Evolutionary conservation across 345 rosid species (phyloP), one percentile per base, ranked within the genome.

Genomic region (Lumnitzera littorea): DNA sequence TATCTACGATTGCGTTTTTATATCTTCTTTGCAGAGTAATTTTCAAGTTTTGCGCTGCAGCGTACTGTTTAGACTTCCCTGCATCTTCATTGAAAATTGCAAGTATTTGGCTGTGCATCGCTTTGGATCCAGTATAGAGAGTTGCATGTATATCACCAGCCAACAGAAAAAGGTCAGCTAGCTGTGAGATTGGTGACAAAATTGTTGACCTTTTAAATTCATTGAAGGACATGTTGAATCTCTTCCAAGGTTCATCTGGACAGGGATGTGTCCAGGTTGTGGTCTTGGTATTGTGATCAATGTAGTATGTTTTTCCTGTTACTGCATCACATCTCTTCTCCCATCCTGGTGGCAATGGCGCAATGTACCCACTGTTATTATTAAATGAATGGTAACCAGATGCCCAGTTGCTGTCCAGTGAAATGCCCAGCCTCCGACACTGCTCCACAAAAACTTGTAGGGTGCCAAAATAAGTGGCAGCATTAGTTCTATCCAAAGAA

Each of bases 141-240:
- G 96, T 94, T 50, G 99, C 99, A 70, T 90, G 97, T 68, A 88
- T 84, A 83, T 90, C 99, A 64, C 99, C 99, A 68, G 90, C 91
- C 66, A 90, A 85, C 70, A 94, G 80, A 65, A 94, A 94, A 74
- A 94, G 87, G 79, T 94, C 97, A 62, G 95, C 97, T 46, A 94
- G 82, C 80, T 83, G 88, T 64, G 95, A 78, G 20, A 94, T 85
- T 27, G 95, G 97, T 46, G 90, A 86, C 46, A 94, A 76, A 69
- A 83, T 90, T 58, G 97, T 94, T 57, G 99, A 81, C 66, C 72
- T 77, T 84, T 88, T 94, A 77, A 94, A 86, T 68, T 83, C 88
- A 31, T 94, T 96, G 76, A 94, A 90, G 58, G 72, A 72, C 97
- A 94, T 94, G 53, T 90, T 95, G 72, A 94, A 79, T 67, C 97